phyloP scores from a whole-genome alignment of 2,329 filamentous ascomycete genomes.

The Colletotrichum falcatum region DNA sequence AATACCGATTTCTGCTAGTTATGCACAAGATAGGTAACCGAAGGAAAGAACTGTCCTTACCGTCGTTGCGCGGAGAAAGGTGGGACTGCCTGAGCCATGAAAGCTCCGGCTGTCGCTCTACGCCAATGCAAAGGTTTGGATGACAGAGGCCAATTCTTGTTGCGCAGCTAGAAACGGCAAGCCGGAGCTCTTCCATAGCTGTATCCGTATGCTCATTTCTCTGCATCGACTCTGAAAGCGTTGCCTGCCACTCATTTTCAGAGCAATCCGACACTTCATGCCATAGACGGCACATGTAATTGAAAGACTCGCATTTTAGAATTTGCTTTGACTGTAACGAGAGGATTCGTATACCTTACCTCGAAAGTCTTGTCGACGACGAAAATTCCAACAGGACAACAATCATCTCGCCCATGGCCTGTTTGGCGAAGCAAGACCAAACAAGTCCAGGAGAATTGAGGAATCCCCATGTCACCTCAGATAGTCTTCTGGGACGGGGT shows the following conservation, averaged over 20 bases:
- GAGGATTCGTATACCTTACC: background rate
- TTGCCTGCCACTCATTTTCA: background rate
- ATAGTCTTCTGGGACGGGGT: background rate
- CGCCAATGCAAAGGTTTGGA: background rate
- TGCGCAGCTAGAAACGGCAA: slow-evolving; percentile 7
- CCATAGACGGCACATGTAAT: background rate
- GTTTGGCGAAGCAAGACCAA: background rate
- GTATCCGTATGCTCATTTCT: background rate
- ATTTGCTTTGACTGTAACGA: background rate
- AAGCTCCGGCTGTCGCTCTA: background rate
- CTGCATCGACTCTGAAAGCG: background rate
- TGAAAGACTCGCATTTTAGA: background rate
- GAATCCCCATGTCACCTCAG: background rate
- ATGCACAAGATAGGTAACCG: too few species aligned
- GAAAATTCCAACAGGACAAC: background rate
- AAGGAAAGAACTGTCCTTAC: background rate
- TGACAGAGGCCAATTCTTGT: slow-evolving; percentile 6
- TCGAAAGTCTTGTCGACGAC: background rate
- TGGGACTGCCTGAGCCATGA: background rate
- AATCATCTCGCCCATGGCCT: background rate
- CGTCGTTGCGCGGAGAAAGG: background rate
- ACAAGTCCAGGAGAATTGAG: too few species aligned
- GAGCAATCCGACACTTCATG: background rate
- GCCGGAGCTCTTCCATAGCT: background rate
- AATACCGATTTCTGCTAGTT: background rate